These are phyloP conservation scores for Dichotomopilus funicola DNA, from an alignment of 2,329 filamentous ascomycete genomes.

Conservation along the genomic window DNA sequence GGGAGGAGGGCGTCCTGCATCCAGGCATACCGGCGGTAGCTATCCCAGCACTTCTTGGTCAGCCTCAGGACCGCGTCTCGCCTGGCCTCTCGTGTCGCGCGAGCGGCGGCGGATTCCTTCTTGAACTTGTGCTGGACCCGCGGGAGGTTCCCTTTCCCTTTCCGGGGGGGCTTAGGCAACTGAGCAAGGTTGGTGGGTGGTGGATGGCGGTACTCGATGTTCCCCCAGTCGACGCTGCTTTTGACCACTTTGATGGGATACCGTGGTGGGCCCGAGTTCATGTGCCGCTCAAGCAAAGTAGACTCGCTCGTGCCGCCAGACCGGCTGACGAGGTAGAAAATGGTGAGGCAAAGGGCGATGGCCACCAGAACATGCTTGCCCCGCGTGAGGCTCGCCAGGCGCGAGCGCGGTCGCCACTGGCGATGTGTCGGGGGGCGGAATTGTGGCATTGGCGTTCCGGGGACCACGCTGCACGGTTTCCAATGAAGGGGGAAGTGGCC, in stretches of 20 bases:
- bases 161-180: neutral
- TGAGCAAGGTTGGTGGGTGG: neutral
- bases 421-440: neutral
- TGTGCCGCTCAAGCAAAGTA: conserved; percentile 8
- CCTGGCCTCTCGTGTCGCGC: conserved; percentile 5
- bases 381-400: neutral
- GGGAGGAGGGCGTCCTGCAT: conserved; percentile 19
- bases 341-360: neutral
- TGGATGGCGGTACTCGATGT: conserved; percentile 6
- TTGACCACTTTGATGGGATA: conserved; percentile 1
- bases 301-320: neutral
- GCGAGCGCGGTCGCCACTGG: neutral
- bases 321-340: conserved; percentile 2
- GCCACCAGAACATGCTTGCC: neutral
- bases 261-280: conserved; percentile 6
- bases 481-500: neutral
- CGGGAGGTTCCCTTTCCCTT: neutral
- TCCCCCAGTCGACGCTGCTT: conserved; percentile 17
- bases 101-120: neutral
- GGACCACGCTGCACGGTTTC: too few relatives aligned
- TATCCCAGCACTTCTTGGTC: conserved; percentile 32
- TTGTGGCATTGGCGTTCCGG: neutral
- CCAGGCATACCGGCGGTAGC: conserved; percentile 37
- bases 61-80: conserved; percentile 12
- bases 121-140: conserved; percentile 14